Evolutionary conservation across 148 eudicot species (phyloP).

Genomic region (Rhododendron griersonianum): DNA sequence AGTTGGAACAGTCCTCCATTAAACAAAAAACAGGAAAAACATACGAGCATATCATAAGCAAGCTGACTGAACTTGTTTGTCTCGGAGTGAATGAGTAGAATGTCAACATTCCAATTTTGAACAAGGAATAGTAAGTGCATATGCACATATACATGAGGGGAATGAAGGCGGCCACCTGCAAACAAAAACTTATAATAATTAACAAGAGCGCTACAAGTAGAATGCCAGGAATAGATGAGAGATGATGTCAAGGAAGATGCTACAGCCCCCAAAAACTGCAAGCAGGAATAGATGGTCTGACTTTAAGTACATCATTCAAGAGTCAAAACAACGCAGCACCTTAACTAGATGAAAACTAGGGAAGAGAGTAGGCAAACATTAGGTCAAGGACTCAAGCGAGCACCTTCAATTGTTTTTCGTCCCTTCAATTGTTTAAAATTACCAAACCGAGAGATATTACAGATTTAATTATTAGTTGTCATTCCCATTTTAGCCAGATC

Average conservation of each 20-base stretch:
- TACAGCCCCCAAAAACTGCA: not conserved
- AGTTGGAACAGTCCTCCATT: not conserved
- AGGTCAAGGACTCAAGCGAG: not conserved
- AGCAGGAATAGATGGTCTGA: not conserved
- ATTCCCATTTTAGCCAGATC: not conserved
- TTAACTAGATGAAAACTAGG: not conserved
- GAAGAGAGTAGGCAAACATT: not conserved
- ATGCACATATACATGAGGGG: constrained; percentile 95
- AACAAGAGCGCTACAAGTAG: not conserved
- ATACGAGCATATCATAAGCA: constrained; percentile 98
- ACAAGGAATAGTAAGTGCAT: constrained; percentile 89
- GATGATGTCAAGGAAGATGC: not conserved
- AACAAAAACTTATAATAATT: not conserved
- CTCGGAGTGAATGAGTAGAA: constrained; percentile 88
- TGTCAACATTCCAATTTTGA: constrained; percentile 83
- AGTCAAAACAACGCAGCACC: not conserved
- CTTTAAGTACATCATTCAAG: not conserved
- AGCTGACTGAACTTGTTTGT: constrained; percentile 94
- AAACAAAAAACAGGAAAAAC: constrained; percentile 1
- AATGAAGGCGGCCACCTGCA: constrained; percentile 68
- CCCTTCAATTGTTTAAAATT: not conserved
- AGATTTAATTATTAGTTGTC: not conserved
- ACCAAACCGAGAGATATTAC: not conserved
- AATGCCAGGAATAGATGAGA: not conserved
- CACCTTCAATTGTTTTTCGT: not conserved